These are phyloP conservation scores for Chaetomium cochliodes DNA, from an alignment of 495 filamentous ascomycete genomes.

Conservation along the genomic window DNA sequence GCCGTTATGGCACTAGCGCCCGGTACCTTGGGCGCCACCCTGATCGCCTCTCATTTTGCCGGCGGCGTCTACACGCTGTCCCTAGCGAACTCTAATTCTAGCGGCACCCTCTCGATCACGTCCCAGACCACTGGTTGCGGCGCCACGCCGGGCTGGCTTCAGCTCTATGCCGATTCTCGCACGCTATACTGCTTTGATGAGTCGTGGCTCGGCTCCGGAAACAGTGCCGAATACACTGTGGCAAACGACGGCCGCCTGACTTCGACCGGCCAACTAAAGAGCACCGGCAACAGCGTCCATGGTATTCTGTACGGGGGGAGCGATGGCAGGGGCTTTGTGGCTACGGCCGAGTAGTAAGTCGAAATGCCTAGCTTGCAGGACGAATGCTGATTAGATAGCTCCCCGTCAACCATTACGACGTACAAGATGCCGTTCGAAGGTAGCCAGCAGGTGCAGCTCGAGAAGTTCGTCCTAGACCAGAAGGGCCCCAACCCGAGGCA, in stretches of 20 bases:
- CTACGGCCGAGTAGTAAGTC: slow-evolving; percentile 50
- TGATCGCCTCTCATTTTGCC: slow-evolving; percentile 47
- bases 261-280: slow-evolving; percentile 35
- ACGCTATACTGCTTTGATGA: slow-evolving; percentile 64
- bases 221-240: slow-evolving; percentile 45
- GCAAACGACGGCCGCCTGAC: slow-evolving; percentile 42
- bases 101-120: slow-evolving; percentile 36
- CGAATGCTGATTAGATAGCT: slow-evolving; percentile 25
- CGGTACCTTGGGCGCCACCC: slow-evolving; percentile 37
- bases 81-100: slow-evolving; percentile 25
- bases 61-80: slow-evolving; percentile 44
- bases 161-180: slow-evolving; percentile 43
- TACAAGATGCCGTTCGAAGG: slow-evolving; percentile 39
- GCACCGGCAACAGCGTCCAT: slow-evolving; percentile 44
- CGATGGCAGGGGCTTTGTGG: slow-evolving; percentile 44
- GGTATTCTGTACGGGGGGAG: slow-evolving; percentile 41
- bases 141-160: slow-evolving; percentile 56
- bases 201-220: slow-evolving; percentile 40
- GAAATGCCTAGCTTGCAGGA: neutral
- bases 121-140: slow-evolving; percentile 39
- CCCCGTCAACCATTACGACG: slow-evolving; percentile 44
- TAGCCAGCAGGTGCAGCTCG: slow-evolving; percentile 40
- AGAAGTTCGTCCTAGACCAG: slow-evolving; percentile 54
- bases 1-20: slow-evolving; percentile 28
- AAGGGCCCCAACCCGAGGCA: slow-evolving; percentile 59